Evolutionary conservation across 768 basidiomycete species (phyloP), one percentile per base, ranked within the genome.

Genomic region (Xerocomellus chrysenteron): DNA sequence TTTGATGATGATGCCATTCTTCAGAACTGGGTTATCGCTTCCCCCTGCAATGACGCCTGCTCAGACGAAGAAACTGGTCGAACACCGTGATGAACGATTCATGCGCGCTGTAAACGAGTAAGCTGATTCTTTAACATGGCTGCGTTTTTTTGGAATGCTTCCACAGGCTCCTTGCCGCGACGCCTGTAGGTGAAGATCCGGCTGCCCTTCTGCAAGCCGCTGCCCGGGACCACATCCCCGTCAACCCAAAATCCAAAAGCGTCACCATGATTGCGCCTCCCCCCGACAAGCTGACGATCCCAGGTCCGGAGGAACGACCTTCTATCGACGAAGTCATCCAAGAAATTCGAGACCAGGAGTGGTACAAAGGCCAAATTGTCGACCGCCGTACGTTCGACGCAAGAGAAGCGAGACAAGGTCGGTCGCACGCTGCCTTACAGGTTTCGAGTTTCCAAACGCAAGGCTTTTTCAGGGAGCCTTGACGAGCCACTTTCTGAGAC

Each of bases 301-400:
- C 80, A 14, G 70, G 70, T n/a, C 67, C 80, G 3, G 73, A 78
- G 26, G 72, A 81, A 28, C 79, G 92, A 17, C 82, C 80, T 28
- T 73, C 85, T 1, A 82, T 94, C 7, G 72, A 78, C 13, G 70
- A 73, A 5, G 72, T 93, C 30, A 74, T 94, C 47, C 69, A 73
- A 11, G 86, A 90, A 50, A 65, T 93, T 5, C 70, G 71, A 51
- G 71, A 74, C 32, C 80, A 86, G 55, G 73, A 77, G 0, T 88
- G 88, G 85, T 94, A 90, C 68, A 74, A 74, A 48, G 80, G 80
- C 19, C 90, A 94, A 71, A 88, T 95, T 32, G 76, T 78, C 5
- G 74, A 83, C 54, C 76, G 80, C 37, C 78, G 81, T 45, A 81
- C 78, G 0, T 74, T 86, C 19, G 77, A 79, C 11, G 80, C 80